These are phyloP conservation scores for Eucalyptus pauciflora DNA, from an alignment of 345 rosid species.

Conservation along the genomic window DNA sequence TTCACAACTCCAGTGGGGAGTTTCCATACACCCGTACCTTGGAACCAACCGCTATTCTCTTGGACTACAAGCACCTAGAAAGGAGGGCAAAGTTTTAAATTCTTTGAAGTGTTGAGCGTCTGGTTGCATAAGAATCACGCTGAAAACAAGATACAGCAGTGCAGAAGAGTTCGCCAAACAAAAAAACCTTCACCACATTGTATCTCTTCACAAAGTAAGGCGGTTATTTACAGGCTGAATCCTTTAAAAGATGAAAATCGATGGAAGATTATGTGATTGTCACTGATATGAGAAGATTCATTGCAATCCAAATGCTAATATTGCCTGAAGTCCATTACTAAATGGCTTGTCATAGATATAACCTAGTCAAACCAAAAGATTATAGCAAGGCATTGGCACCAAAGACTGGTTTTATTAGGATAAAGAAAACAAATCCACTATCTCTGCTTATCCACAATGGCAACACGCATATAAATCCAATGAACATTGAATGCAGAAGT, in stretches of 20 bases:
- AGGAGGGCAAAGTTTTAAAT: not conserved
- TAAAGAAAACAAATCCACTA: not conserved
- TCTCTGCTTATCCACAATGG: no score
- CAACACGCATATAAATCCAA: no score
- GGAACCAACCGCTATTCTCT: constrained; percentile 50
- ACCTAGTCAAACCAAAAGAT: no score
- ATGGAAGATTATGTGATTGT: no score
- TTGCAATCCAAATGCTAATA: no score
- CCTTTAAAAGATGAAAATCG: no score
- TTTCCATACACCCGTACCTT: constrained; percentile 58
- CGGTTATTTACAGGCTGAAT: no score
- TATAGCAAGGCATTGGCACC: no score
- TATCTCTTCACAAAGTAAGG: not conserved
- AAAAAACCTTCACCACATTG: not conserved
- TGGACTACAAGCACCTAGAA: constrained; percentile 77
- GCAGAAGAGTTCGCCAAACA: fast-evolving
- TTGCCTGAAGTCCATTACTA: no score
- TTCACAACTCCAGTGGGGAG: constrained; percentile 70
- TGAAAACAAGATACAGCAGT: not conserved
- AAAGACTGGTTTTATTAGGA: no score
- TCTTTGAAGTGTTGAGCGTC: not conserved
- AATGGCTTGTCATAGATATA: no score
- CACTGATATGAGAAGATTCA: fast-evolving
- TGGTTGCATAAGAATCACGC: not conserved
- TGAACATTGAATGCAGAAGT: no score